Base-by-base conservation (phyloP, 2,329 filamentous ascomycete species). In the Fusarium sp. region DNA sequence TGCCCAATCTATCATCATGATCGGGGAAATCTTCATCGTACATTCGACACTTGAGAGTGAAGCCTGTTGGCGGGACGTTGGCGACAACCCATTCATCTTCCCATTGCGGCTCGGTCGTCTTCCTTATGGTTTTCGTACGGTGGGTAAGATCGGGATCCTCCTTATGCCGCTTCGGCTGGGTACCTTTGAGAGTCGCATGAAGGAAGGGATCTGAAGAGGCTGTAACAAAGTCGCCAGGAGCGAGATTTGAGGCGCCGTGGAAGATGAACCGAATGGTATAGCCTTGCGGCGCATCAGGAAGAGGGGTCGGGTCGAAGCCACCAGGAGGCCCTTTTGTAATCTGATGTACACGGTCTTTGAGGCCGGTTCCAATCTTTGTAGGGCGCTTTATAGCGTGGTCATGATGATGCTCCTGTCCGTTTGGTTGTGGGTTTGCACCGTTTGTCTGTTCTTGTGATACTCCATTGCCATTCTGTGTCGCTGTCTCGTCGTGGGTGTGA, bases 1-100 rank as follows among this genome's bases (percentile, higher is more conserved):
- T 97, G 16, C 95, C 95, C 26, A 98, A 87, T 31, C 94, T 88
- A 82, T 98, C 95, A 79, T 98, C 93, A 73, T 92, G 90, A 79
- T 98, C 93, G 3, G 91, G 90, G 38, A 91, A 90, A 82, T 98
- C 95, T 81, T 98, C 95, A 78, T 98, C 95, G 82, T 95, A 97
- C 24, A 98, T 83, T 59, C 93, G 89, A 69, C 93, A 94, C 80
- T 97, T 97, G 75, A 98, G 87, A 63, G 87, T 88, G 83, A 97
- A 97, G 8, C 95, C 95, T 0, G 88, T 90, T 0, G 91, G 85
- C 0, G 95, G 95, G 5, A 98, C 88, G 75, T 97, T 97, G 68
- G 93, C 94, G 30, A 98, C 92, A 28, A 94, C 87, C 95, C 95
- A 98, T 68, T 94, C 89, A 41, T 91, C 90, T 53, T 97, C 88